Percentiles rank a stretch among this genome's conserved stretches.
Conservation (phyloP, 768 basidiomycete genomes). For the Hygrocybe coccinea region DNA sequence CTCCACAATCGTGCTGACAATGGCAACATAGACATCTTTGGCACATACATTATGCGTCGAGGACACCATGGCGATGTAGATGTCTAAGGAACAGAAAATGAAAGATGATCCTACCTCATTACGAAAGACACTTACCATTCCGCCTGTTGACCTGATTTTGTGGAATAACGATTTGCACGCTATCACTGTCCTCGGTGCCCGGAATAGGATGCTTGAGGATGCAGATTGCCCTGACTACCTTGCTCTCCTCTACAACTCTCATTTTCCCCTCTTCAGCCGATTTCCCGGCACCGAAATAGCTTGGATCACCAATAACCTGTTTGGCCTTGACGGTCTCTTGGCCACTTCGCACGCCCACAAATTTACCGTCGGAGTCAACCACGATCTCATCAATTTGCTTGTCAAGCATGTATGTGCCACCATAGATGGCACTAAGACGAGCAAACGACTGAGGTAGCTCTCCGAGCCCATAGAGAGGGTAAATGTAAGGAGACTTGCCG, state of each 20-base stretch:
- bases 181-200: constrained; percentile 92
- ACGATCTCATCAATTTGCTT: constrained; percentile 90
- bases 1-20: constrained; percentile 98
- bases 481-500: constrained; percentile 99
- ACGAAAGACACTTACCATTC: constrained; percentile 60
- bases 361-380: constrained; percentile 79
- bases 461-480: constrained; percentile 96
- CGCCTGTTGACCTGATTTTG: constrained; percentile 94
- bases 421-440: constrained; percentile 95
- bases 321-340: constrained; percentile 94
- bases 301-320: constrained; percentile 96
- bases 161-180: constrained; percentile 95
- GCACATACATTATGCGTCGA: constrained; percentile 97
- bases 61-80: constrained; percentile 97
- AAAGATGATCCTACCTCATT: background rate
- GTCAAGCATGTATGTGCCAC: constrained; percentile 99
- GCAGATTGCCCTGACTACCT: constrained; percentile 95
- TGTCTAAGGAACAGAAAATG: constrained; percentile 53
- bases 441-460: constrained; percentile 99
- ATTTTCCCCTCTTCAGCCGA: constrained; percentile 66
- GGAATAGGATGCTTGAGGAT: constrained; percentile 98
- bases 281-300: constrained; percentile 85
- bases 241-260: constrained; percentile 86
- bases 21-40: constrained; percentile 91
- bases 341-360: constrained; percentile 86